Evolutionary conservation across 2,329 filamentous ascomycete genomes (phyloP).

Genomic region (Boeremia lycopersici): DNA sequence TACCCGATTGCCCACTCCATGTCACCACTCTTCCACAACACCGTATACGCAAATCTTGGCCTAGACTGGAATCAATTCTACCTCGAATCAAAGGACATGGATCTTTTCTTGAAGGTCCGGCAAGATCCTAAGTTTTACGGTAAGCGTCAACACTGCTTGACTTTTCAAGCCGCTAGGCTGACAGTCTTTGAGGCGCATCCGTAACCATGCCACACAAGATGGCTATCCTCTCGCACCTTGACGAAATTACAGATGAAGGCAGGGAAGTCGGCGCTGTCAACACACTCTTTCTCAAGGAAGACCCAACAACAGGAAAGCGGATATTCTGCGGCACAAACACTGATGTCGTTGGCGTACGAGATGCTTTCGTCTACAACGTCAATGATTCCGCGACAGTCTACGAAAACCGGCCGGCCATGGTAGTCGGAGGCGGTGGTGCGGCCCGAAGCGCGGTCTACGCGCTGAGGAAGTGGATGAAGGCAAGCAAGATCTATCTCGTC

Average conservation of each 20-base stretch:
- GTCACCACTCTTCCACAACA: slow-evolving; percentile 60
- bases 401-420: slow-evolving; percentile 68
- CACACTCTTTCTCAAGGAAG: slow-evolving; percentile 70
- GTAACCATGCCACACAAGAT: slow-evolving; percentile 88
- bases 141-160: slow-evolving; percentile 33
- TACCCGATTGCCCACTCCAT: slow-evolving; percentile 62
- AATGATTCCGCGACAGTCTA: slow-evolving; percentile 55
- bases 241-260: slow-evolving; percentile 76
- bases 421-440: slow-evolving; percentile 78
- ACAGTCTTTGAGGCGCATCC: slow-evolving; percentile 61
- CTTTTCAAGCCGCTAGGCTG: not conserved
- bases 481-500: slow-evolving; percentile 73
- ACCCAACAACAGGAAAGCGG: slow-evolving; percentile 53
- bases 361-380: slow-evolving; percentile 64
- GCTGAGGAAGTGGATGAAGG: slow-evolving; percentile 70
- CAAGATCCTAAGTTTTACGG: slow-evolving; percentile 67
- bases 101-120: slow-evolving; percentile 56
- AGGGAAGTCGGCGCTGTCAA: slow-evolving; percentile 78
- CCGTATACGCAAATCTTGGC: slow-evolving; percentile 57
- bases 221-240: slow-evolving; percentile 72
- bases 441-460: slow-evolving; percentile 79
- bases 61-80: slow-evolving; percentile 59
- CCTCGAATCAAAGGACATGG: slow-evolving; percentile 53
- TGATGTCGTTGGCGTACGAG: slow-evolving; percentile 77
- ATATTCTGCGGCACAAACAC: slow-evolving; percentile 77